Evolutionary conservation across 2,329 filamentous ascomycete genomes (phyloP), one percentile per base, ranked within the genome.

Genomic region (Hypoxylon sp.): DNA sequence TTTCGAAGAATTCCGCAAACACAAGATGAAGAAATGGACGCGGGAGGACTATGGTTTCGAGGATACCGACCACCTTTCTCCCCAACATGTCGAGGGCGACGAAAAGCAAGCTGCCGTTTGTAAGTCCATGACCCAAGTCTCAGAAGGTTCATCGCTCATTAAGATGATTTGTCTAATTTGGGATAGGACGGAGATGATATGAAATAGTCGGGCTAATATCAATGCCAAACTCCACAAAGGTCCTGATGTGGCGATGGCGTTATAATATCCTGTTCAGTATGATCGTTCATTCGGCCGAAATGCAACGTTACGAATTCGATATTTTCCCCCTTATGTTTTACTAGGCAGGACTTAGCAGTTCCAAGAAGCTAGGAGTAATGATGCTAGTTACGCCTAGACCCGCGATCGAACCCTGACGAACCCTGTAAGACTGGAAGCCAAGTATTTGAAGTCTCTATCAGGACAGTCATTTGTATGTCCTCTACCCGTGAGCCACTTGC

Each of bases 1-100:
- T 78, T 96, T 94, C 81, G 89, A 91, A 52, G 89, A 92, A 69
- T 98, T 98, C 77, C 88, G 91, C 68, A 84, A 85, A 74, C 90
- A 96, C 68, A 97, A 94, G 82, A 81, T 89, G 81, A 77, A 77
- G 61, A 63, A 75, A 2, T 89, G 87, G 87, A 85, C 85, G 4
- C 79, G 86, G n/a, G 82, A 82, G 31, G 84, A 84, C 55, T 83
- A 83, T 70, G 77, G 78, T 8, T 84, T 85, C 67, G 80, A 83
- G 27, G 80, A 78, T 19, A 74, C 68, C 19, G 76, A 75, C 29
- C 73, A 75, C 55, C 74, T 78, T 52, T 46, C 74, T 15, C 69
- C 73, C 15, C 50, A 67, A n/a, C n/a, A 27, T 6, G 72, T 75
- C 13, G 69, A 74, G 0, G 32, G 52, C 5, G 74, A 73, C 1